phyloP scores from a whole-genome alignment of 139 green algal species.

The Yamagishiella unicocca region DNA sequence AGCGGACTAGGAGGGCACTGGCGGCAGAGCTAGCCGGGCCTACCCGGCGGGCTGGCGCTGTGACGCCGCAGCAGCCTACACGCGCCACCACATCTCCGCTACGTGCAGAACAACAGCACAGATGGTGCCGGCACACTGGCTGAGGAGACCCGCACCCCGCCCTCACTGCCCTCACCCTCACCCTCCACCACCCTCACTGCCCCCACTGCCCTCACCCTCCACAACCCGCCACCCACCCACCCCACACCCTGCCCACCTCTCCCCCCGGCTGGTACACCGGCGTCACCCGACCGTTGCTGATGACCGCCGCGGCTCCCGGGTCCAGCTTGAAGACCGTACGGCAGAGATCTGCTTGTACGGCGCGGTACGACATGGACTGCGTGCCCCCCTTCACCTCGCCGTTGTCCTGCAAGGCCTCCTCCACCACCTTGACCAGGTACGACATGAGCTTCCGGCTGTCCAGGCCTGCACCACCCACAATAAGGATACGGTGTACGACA shows the following conservation, averaged over 20 bases:
- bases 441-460: conserved; percentile 23
- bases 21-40: no score
- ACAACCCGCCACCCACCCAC: neutral
- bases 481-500: no score
- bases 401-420: neutral
- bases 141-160: neutral
- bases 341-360: neutral
- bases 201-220: neutral
- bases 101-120: no score
- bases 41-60: no score
- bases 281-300: conserved; percentile 80
- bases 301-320: conserved; percentile 61
- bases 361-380: neutral
- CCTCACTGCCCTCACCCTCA: neutral
- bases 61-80: no score
- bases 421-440: neutral
- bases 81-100: no score
- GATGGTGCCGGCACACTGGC: neutral
- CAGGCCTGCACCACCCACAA: conserved; percentile 49
- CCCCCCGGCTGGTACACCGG: neutral
- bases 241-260: neutral
- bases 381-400: neutral
- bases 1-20: no score
- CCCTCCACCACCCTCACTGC: neutral
- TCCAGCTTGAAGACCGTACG: conserved; percentile 55